Conservation (phyloP, 352 stramenopile genomes). For the Stramenopiles sp. region DNA sequence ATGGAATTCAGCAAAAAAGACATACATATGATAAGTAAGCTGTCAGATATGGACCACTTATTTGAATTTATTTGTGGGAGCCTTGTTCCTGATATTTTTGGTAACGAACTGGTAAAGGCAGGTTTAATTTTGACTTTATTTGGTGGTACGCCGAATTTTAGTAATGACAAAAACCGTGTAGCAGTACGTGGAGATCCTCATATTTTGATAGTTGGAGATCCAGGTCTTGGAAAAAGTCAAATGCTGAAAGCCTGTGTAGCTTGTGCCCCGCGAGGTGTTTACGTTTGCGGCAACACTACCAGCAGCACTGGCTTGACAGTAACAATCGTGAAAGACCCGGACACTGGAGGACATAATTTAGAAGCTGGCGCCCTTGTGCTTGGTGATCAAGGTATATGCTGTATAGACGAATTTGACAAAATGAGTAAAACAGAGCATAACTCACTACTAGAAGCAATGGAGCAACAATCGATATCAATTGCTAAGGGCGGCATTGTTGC, state of each 20-base stretch:
- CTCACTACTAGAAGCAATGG: conserved; percentile 99
- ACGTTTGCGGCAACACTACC: conserved; percentile 59
- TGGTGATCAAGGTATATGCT: conserved; percentile 91
- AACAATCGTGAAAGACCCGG: conserved; percentile 88
- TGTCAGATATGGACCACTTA: too few relatives aligned
- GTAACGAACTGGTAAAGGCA: conserved; percentile 92
- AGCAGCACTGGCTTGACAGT: conserved; percentile 85
- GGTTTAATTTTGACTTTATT: conserved; percentile 58
- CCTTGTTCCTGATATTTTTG: conserved; percentile 97
- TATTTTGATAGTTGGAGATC: conserved; percentile 86
- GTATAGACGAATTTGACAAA: conserved; percentile 99
- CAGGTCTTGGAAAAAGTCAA: conserved; percentile 96
- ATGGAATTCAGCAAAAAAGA: too few relatives aligned
- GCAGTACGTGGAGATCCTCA: conserved; percentile 99
- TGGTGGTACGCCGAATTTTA: conserved; percentile 59
- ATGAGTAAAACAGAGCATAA: conserved; percentile 93
- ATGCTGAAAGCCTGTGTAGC: conserved; percentile 87
- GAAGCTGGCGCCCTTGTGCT: conserved; percentile 98
- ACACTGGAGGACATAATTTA: conserved; percentile 50
- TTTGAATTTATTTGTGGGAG: too few relatives aligned
- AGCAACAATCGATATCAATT: conserved; percentile 99
- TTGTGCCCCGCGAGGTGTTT: conserved; percentile 76
- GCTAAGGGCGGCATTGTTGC: conserved; percentile 98
- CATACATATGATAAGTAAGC: too few relatives aligned
- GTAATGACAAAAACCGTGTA: conserved; percentile 90